Base-by-base conservation (phyloP, 2,329 filamentous ascomycete species). In the Colletotrichum falcatum region DNA sequence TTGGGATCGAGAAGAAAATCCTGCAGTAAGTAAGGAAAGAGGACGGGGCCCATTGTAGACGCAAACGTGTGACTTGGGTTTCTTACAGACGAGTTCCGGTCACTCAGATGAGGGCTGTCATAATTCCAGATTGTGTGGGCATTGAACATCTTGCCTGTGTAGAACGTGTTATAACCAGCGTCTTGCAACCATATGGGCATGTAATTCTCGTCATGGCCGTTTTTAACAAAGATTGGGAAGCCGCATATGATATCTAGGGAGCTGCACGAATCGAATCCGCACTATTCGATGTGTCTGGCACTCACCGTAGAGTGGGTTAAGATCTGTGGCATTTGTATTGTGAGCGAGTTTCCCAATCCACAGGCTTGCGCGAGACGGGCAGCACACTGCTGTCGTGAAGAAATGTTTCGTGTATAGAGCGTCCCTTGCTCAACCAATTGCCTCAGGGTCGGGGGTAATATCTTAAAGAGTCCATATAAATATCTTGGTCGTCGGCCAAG, bases 401-500 rank as follows among this genome's bases (percentile, higher is more conserved):
- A 87, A 92, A 74, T 92, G 90, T 51, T 86, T 86, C 48, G 82
- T 80, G 73, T 87, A n/a, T n/a, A 92, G 1, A 83, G 83, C 0
- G 88, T 90, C 0, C 90, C 90, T 61, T 88, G 79, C 3, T 88
- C 81, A 9, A 82, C 79, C 2, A 92, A 75, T 72, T 89, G 83
- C 71, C 88, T 85, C 53, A 85, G 79, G 0, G 90, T 81, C 5
- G 83, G 78, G 0, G 87, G 88, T 78, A 88, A 73, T 90, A 90
- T 1, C 86, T 80, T 4, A 91, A 73, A 0, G 89, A 92, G 65
- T 88, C 81, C 76, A 92, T 82, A 67, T 89, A 86, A 14, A 89
- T 79, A 74, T 92, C 90, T 74, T 92, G 90, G 73, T 92, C 90
- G 72, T 92, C 90, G 0, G 89, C 90, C 39, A 92, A 81, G 71